Percentiles rank a stretch among this genome's conserved stretches.
phyloP scores from a whole-genome alignment of 164 flowering plant species.

The Sextonia rubra region DNA sequence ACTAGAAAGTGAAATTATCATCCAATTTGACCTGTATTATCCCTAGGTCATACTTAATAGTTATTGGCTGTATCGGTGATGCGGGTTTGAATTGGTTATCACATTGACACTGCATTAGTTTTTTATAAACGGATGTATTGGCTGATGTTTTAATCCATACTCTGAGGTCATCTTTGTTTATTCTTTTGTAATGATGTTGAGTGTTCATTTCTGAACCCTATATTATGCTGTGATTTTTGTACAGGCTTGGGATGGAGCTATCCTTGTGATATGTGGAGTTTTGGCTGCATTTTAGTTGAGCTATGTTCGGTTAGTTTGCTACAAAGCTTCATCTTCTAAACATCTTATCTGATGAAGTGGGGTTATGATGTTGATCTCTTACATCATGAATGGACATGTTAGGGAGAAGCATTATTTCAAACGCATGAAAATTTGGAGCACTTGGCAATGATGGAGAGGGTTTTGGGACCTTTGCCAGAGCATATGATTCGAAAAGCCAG shows the following conservation, averaged over 20 bases:
- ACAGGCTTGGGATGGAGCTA: constrained; percentile 91
- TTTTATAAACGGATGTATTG: too few relatives aligned
- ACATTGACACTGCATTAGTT: too few relatives aligned
- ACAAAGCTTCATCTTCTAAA: background rate
- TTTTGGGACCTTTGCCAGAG: constrained; percentile 71
- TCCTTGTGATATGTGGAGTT: constrained; percentile 96
- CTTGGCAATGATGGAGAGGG: constrained; percentile 94
- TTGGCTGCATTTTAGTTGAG: constrained; percentile 89
- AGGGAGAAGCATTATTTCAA: constrained; percentile 84
- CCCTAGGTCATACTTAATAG: too few relatives aligned
- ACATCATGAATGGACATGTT: constrained; percentile 12
- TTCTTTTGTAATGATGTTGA: background rate
- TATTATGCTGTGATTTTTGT: constrained; percentile 3
- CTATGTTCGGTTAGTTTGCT: constrained; percentile 63
- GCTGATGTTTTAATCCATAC: too few relatives aligned
- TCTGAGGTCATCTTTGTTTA: background rate
- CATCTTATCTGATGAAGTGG: background rate
- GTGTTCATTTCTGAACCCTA: background rate
- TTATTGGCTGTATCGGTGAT: too few relatives aligned
- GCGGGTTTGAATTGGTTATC: too few relatives aligned
- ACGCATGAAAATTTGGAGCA: constrained; percentile 93
- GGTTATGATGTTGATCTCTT: constrained; percentile 4
- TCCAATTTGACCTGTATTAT: too few relatives aligned
- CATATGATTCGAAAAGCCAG: constrained; percentile 57
- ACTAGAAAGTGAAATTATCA: too few relatives aligned